Percentiles rank a stretch among this genome's conserved stretches.
Conservation (phyloP, 495 filamentous ascomycete species). For the Podospora pseudoanserina region DNA sequence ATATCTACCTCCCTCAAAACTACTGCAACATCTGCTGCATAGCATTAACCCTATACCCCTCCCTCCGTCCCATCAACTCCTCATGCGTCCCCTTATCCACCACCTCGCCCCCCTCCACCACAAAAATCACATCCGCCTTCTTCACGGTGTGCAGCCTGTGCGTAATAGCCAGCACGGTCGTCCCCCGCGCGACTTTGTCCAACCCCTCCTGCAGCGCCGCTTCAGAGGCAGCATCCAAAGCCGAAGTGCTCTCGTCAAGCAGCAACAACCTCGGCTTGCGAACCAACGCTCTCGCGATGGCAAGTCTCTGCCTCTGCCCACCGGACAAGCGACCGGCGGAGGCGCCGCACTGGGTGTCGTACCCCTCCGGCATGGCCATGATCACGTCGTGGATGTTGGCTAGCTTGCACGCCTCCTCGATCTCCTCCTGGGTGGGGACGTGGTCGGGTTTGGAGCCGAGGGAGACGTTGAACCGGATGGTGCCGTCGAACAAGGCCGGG, state of each 20-base stretch:
- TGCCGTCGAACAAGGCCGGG: conserved; percentile 49
- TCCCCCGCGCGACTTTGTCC: conserved; percentile 62
- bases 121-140: conserved; percentile 71
- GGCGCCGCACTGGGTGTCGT: conserved; percentile 57
- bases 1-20: neutral
- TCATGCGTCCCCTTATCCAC: conserved; percentile 66
- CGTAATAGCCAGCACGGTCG: conserved; percentile 80
- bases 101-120: conserved; percentile 64
- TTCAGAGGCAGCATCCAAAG: conserved; percentile 72
- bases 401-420: conserved; percentile 54
- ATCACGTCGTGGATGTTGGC: conserved; percentile 61
- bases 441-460: conserved; percentile 45
- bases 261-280: conserved; percentile 78
- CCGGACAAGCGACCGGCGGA: conserved; percentile 49
- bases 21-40: conserved; percentile 36
- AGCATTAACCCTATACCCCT: conserved; percentile 57
- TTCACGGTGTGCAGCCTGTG: conserved; percentile 73
- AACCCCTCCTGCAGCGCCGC: conserved; percentile 66
- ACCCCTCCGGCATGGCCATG: conserved; percentile 54
- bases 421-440: conserved; percentile 46
- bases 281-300: conserved; percentile 74
- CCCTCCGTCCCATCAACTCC: conserved; percentile 57
- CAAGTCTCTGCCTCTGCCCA: conserved; percentile 64
- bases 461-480: conserved; percentile 54
- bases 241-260: conserved; percentile 80